These are phyloP conservation scores for Hypsizygus marmoreus DNA, from an alignment of 768 basidiomycete genomes.

Conservation along the genomic window DNA sequence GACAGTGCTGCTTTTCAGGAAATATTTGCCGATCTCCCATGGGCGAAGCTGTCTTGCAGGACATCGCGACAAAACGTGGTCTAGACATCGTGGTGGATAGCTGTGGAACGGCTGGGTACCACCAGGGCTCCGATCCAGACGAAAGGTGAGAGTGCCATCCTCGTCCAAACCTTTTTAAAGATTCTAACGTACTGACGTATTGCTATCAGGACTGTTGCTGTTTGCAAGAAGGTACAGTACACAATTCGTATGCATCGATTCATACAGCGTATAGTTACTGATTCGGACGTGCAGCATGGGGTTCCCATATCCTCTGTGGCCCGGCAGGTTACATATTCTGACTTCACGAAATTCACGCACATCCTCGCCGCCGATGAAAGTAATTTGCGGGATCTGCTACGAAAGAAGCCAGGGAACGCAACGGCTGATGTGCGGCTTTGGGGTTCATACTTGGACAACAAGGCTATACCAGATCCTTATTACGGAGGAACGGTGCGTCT, in stretches of 20 bases:
- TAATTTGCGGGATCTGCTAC: constrained; percentile 66
- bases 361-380: constrained; percentile 84
- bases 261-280: background rate
- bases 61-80: constrained; percentile 66
- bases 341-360: constrained; percentile 78
- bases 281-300: constrained; percentile 49
- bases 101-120: constrained; percentile 84
- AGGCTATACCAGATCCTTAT: constrained; percentile 83
- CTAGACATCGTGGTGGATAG: constrained; percentile 76
- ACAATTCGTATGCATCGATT: background rate
- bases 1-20: constrained; percentile 34
- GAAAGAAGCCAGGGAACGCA: constrained; percentile 48
- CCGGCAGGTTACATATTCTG: constrained; percentile 62
- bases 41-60: constrained; percentile 83
- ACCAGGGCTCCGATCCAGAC: constrained; percentile 83
- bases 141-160: constrained; percentile 54
- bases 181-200: too few relatives aligned
- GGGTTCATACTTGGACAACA: constrained; percentile 74
- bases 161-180: too few relatives aligned
- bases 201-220: constrained; percentile 61
- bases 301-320: constrained; percentile 72
- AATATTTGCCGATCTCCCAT: constrained; percentile 92
- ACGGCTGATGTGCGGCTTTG: constrained; percentile 75
- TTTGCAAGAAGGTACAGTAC: constrained; percentile 64
- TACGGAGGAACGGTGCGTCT: constrained; percentile 67